Conservation (phyloP, 2,329 filamentous ascomycete genomes). For the Gaeumannomyces tritici region DNA sequence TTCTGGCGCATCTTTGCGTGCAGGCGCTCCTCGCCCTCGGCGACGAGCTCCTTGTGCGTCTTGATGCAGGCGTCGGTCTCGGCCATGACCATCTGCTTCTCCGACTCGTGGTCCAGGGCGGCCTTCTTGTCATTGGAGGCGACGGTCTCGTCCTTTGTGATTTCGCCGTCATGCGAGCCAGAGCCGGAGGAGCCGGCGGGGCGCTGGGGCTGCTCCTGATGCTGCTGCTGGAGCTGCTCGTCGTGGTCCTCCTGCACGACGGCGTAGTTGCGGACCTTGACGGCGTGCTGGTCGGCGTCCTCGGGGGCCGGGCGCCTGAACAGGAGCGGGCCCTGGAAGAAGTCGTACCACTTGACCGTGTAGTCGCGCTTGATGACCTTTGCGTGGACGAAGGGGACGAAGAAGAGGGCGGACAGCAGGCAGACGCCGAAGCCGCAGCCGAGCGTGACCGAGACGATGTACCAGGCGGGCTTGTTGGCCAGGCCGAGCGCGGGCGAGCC, state of each 20-base stretch:
- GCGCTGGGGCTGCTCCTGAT: not conserved
- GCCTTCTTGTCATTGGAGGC: slow-evolving; percentile 3
- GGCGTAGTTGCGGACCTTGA: slow-evolving; percentile 64
- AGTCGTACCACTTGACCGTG: slow-evolving; percentile 52
- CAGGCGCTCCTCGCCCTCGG: slow-evolving; percentile 44
- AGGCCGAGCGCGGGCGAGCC: slow-evolving; percentile 60
- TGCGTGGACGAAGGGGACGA: slow-evolving; percentile 60
- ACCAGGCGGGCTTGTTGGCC: slow-evolving; percentile 57
- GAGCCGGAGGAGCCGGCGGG: slow-evolving; percentile 28
- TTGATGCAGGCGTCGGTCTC: slow-evolving; percentile 29
- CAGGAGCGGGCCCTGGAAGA: slow-evolving; percentile 54
- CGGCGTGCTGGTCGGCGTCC: slow-evolving; percentile 38
- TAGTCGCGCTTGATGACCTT: slow-evolving; percentile 61
- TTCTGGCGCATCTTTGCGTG: slow-evolving; percentile 54
- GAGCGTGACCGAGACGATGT: slow-evolving; percentile 56
- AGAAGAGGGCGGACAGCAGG: slow-evolving; percentile 56
- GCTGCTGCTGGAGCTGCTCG: slow-evolving; percentile 7
- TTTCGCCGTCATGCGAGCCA: slow-evolving; percentile 15
- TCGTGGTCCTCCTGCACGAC: slow-evolving; percentile 55
- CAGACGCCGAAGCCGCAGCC: slow-evolving; percentile 52
- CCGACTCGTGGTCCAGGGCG: slow-evolving; percentile 18
- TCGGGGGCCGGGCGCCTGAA: slow-evolving; percentile 47
- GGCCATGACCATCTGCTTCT: slow-evolving; percentile 31
- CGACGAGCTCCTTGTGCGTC: slow-evolving; percentile 53
- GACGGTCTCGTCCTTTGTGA: slow-evolving; percentile 14